phyloP scores from a whole-genome alignment of 345 rosid genomes.

The Rhizophora mangle region DNA sequence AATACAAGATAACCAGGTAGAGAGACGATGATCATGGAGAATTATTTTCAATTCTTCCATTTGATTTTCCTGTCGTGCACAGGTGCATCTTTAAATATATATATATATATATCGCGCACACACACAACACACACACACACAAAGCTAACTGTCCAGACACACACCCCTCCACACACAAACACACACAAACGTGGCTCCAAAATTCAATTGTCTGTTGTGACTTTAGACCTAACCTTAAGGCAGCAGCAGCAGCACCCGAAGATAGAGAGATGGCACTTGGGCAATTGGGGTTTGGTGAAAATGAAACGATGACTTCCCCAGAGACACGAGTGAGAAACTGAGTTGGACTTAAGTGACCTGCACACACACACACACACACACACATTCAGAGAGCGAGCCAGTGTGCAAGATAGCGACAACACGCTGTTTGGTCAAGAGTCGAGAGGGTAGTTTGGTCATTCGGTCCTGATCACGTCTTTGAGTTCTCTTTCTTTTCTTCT shows the following conservation, averaged over 20 bases:
- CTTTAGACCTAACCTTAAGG: neutral
- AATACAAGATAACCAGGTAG: neutral
- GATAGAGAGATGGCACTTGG: neutral
- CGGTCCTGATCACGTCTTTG: neutral
- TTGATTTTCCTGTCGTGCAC: no score
- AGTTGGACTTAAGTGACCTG: slow-evolving; percentile 17
- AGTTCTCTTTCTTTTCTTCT: neutral
- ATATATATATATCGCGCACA: no score
- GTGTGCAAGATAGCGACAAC: slow-evolving; percentile 28
- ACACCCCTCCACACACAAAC: neutral
- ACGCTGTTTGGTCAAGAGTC: neutral
- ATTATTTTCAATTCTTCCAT: no score
- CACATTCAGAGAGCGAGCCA: neutral
- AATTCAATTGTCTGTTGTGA: neutral
- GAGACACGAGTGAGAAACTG: neutral
- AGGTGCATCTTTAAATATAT: no score
- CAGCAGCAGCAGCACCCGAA: neutral
- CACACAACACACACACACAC: no score
- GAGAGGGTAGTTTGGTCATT: slow-evolving; percentile 14
- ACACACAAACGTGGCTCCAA: neutral
- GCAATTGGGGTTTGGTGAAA: slow-evolving; percentile 18
- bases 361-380: neutral
- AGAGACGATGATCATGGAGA: neutral
- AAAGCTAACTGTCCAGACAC: no score
- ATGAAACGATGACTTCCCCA: neutral